Base-by-base conservation (phyloP, 2,329 filamentous ascomycete genomes). In the Grosmannia penicillata region DNA sequence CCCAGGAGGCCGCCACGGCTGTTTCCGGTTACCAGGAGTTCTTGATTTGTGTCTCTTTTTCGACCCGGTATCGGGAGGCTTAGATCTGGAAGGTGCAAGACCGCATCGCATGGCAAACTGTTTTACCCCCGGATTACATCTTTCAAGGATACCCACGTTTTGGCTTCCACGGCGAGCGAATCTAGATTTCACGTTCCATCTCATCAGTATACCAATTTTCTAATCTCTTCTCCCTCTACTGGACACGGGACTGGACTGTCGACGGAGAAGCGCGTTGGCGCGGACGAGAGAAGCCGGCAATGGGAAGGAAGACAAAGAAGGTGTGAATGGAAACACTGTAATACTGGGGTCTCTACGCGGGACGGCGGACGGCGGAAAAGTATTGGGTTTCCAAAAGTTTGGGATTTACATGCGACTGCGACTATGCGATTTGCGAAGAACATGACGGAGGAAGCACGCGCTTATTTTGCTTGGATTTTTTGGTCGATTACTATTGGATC, bases 61-160 rank as follows among this genome's bases (percentile, higher is more conserved):
- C 13, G 17, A 27, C 24, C 21, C 31, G 19, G 33, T 19, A 23
- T 37, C 19, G 36, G 34, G 29, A 41, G 15, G 10, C 37, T 35
- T 43, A 45, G 41, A 43, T 38, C 35, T 42, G 39, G 39, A 38
- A 38, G 39, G 42, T 41, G 42, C 37, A 41, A 39, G 18, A 37
- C 39, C 39, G 30, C 39, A 31, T 37, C 23, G 28, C 35, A 29
- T 41, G 26, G 36, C 30, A 35, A 21, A 26, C 37, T 28, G 11
- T 38, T 34, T 36, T 40, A n/a, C n/a, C 30, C 26, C 33, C 33
- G 33, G 26, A 22, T 26, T 36, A 21, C 21, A 37, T 22, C 40
- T 27, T 40, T 40, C 30, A 27, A 33, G 41, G 42, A 44, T 42
- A 42, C 42, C 42, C 39, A 36, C 37, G 32, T 39, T 42, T 39